These are phyloP conservation scores for Cordyceps fumosorosea DNA, from an alignment of 2,329 filamentous ascomycete genomes.

Conservation along the genomic window DNA sequence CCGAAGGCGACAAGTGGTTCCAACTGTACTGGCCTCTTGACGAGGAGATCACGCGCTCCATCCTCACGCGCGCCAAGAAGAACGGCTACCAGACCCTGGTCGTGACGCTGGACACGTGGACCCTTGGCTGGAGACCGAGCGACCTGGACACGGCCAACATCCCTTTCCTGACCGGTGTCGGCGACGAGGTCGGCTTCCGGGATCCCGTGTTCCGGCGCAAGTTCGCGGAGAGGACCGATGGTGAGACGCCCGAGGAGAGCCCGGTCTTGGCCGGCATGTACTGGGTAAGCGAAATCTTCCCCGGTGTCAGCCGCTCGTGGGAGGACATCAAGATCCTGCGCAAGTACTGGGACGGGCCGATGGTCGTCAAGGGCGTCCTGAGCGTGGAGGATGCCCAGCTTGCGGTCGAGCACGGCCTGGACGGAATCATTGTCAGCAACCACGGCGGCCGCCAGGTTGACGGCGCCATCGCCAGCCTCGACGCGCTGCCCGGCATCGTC, in stretches of 20 bases:
- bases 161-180: slow-evolving; percentile 53
- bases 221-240: slow-evolving; percentile 44
- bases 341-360: slow-evolving; percentile 51
- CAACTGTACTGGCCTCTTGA: slow-evolving; percentile 69
- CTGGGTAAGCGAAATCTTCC: slow-evolving; percentile 48
- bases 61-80: slow-evolving; percentile 54
- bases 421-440: slow-evolving; percentile 36
- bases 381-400: slow-evolving; percentile 33
- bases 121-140: slow-evolving; percentile 60
- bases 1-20: slow-evolving; percentile 57
- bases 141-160: slow-evolving; percentile 59
- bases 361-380: slow-evolving; percentile 36
- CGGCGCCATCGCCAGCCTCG: slow-evolving; percentile 42
- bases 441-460: slow-evolving; percentile 38
- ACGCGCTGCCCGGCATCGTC: slow-evolving; percentile 37
- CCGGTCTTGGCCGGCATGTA: slow-evolving; percentile 40
- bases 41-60: slow-evolving; percentile 57
- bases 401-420: slow-evolving; percentile 30
- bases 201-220: slow-evolving; percentile 59
- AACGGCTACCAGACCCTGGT: slow-evolving; percentile 60
- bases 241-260: slow-evolving; percentile 41
- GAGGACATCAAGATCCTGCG: slow-evolving; percentile 52
- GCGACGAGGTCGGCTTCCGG: slow-evolving; percentile 55
- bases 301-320: slow-evolving; percentile 46
- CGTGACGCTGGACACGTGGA: slow-evolving; percentile 67